phyloP scores from a whole-genome alignment of 2,329 filamentous ascomycete species.

The Coniochaeta prunicola region DNA sequence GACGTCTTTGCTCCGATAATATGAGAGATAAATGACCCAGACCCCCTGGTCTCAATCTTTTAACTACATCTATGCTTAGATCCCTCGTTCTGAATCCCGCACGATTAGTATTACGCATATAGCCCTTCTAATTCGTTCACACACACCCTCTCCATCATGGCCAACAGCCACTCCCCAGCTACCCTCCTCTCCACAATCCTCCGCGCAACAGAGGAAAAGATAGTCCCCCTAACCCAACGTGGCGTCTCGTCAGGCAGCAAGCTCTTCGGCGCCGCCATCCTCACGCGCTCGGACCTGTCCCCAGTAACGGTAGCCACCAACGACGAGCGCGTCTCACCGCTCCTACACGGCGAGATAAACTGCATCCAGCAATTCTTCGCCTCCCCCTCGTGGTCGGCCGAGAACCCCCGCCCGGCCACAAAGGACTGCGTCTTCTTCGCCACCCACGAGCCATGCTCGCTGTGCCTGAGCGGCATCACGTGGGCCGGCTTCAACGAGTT shows the following conservation, averaged over 20 bases:
- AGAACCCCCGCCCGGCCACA: slow-evolving; percentile 17
- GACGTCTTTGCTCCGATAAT: background rate
- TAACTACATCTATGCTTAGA: background rate
- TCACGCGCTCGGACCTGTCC: slow-evolving; percentile 31
- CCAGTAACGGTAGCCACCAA: slow-evolving; percentile 46
- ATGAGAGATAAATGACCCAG: background rate
- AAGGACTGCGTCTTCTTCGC: slow-evolving; percentile 49
- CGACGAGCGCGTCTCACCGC: slow-evolving; percentile 45
- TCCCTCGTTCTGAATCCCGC: background rate
- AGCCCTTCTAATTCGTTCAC: background rate
- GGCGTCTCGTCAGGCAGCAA: slow-evolving; percentile 47
- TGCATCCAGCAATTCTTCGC: slow-evolving; percentile 53
- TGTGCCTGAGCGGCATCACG: slow-evolving; percentile 50
- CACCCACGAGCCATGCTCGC: slow-evolving; percentile 51
- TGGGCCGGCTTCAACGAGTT: slow-evolving; percentile 51
- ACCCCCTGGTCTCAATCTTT: background rate
- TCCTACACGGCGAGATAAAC: slow-evolving; percentile 53
- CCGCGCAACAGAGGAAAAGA: slow-evolving; percentile 31
- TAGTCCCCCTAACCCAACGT: slow-evolving; percentile 42
- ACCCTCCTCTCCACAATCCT: slow-evolving; percentile 33
- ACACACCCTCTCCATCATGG: slow-evolving; percentile 5
- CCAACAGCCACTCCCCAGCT: slow-evolving; percentile 15
- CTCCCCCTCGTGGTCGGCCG: slow-evolving; percentile 21
- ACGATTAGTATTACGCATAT: background rate
- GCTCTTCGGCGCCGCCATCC: slow-evolving; percentile 49